Base-by-base conservation (phyloP, 2,329 filamentous ascomycete species). In the Fusarium pseudonygamai region DNA sequence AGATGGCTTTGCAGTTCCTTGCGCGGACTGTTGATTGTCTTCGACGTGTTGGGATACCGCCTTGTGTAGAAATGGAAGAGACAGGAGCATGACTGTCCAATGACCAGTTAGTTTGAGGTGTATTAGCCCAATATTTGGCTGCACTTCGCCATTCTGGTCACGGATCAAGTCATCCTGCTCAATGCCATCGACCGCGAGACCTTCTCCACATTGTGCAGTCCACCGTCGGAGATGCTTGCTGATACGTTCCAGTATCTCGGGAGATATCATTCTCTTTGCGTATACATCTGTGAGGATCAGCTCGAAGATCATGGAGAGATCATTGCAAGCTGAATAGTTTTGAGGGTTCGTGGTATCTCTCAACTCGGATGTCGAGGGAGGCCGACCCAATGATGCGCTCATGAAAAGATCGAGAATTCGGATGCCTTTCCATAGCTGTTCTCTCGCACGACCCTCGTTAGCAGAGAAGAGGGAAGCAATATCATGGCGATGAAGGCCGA, bases 81-180 rank as follows among this genome's bases (percentile, higher is more conserved):
- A 81, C 1, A 83, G 49, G 2, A 84, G 72, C 72, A 84, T 83
- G 20, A 84, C 79, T 0, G 80, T 80, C 80, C 80, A 83, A 60
- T 83, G 83, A 4, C 82, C 82, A 0, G 80, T 81, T 28, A 80
- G 72, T 39, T 82, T 83, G 14, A 84, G 68, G 28, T 84, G 77
- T 5, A 78, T 60, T 7, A 78, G 60, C 2, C 76, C 76, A 34
- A 77, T 72, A 2, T 78, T 78, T 1, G 73, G 77, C 15, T 77
- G 78, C 11, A 69, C 60, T 7, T 67, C 11, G 58, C 76, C 80
- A 22, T 55, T 47, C 7, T 47, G 30, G 13, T 64, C 62, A 20
- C 64, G 42, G 12, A 77, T 58, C 30, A 73, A 55, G 22, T 78
- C 76, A 11, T 74, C 74, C 11, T 69, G 57, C 13, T 67, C 71